phyloP scores from a whole-genome alignment of 208 protist genomes.

The Crithidia thermophila region DNA sequence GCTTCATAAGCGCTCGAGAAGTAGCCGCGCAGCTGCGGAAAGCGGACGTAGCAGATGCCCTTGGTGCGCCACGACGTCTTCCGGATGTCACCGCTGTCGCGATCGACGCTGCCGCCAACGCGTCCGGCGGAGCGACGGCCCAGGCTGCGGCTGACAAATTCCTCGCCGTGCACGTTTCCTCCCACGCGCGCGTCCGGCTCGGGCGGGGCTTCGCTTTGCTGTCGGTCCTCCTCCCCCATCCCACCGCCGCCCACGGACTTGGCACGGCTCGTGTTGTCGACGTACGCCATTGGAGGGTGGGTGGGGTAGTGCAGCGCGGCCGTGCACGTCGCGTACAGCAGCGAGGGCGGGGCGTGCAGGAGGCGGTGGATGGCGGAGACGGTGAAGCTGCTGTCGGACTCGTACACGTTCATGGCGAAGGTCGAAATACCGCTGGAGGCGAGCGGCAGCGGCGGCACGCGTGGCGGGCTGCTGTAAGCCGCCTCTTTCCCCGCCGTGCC shows the following conservation, averaged over 20 bases:
- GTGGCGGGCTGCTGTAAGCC: background rate
- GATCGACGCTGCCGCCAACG: background rate
- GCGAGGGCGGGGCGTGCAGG: conserved; percentile 60
- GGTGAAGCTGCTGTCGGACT: conserved; percentile 71
- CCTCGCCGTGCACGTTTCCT: background rate
- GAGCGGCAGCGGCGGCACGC: conserved; percentile 35
- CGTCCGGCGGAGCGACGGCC: background rate
- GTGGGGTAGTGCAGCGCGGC: conserved; percentile 52
- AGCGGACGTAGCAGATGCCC: conserved; percentile 30
- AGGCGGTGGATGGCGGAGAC: conserved; percentile 83
- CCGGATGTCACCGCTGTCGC: background rate
- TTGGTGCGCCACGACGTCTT: conserved; percentile 14
- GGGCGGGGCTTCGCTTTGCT: conserved; percentile 27
- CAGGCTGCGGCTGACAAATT: background rate
- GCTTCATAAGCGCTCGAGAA: conserved; percentile 16
- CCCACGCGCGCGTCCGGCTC: conserved; percentile 1
- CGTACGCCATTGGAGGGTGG: conserved; percentile 68
- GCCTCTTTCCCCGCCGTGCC: background rate
- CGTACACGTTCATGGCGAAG: conserved; percentile 53
- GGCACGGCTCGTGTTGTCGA: conserved; percentile 16
- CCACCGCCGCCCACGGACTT: conserved; percentile 1
- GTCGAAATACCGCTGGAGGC: conserved; percentile 67
- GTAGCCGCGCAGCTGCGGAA: conserved; percentile 23
- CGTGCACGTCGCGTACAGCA: conserved; percentile 72
- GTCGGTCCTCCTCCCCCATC: conserved; percentile 9